Evolutionary conservation across 208 protist genomes (phyloP).

Genomic region (Phytomonas sp.): DNA sequence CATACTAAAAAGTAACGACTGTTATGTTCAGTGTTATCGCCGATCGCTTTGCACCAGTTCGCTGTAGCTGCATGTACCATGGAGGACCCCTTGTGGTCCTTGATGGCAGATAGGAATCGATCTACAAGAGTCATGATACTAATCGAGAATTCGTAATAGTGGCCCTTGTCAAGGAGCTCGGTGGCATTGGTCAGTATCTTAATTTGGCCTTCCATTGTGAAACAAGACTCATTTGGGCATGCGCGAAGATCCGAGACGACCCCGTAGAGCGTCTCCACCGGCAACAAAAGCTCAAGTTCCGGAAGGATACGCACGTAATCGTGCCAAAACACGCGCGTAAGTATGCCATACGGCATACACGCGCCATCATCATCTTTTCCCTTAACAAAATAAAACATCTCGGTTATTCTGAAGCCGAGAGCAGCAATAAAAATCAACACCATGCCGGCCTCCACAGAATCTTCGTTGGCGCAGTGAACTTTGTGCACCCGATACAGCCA

Average conservation of each 20-base stretch:
- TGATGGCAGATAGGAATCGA: slow-evolving; percentile 39
- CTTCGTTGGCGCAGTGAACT: slow-evolving; percentile 61
- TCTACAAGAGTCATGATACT: slow-evolving; percentile 54
- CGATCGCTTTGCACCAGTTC: slow-evolving; percentile 65
- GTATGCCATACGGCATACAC: slow-evolving; percentile 56
- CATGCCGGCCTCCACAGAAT: slow-evolving; percentile 75
- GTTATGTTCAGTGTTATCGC: slow-evolving; percentile 39
- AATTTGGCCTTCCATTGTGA: slow-evolving; percentile 80
- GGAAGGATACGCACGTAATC: slow-evolving; percentile 85
- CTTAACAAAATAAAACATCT: slow-evolving; percentile 80
- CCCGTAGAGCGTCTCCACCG: slow-evolving; percentile 57
- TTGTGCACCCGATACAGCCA: slow-evolving; percentile 84
- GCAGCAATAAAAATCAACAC: slow-evolving; percentile 80
- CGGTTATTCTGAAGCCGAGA: slow-evolving; percentile 78
- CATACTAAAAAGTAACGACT: slow-evolving; percentile 74
- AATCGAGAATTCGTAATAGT: slow-evolving; percentile 79
- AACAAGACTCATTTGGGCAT: slow-evolving; percentile 71
- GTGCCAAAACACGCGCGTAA: slow-evolving; percentile 86
- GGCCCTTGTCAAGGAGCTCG: slow-evolving; percentile 68
- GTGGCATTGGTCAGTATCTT: slow-evolving; percentile 70
- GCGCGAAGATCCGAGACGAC: slow-evolving; percentile 73
- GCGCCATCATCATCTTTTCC: slow-evolving; percentile 55
- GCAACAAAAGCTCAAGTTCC: slow-evolving; percentile 54
- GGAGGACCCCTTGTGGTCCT: slow-evolving; percentile 49
- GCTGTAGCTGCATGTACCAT: slow-evolving; percentile 56